Conservation (phyloP, 2,329 filamentous ascomycete species). For the Aureobasidium sp. region DNA sequence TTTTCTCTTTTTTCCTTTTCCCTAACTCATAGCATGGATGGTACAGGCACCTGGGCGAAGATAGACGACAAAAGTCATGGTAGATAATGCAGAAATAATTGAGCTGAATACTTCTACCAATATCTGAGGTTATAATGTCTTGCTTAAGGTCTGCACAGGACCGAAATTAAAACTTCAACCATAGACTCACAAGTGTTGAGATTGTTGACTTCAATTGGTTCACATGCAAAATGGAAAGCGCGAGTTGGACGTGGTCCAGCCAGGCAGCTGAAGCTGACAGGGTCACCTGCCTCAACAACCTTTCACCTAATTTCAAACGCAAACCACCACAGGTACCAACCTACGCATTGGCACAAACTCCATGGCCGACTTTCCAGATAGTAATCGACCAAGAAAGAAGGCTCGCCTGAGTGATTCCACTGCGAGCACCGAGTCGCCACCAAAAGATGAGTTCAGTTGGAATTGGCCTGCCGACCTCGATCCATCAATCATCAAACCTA, state of each 20-base stretch:
- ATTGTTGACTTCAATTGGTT: no score
- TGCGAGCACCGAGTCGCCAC: background rate
- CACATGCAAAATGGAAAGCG: background rate
- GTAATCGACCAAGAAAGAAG: background rate
- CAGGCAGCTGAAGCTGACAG: background rate
- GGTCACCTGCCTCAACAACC: background rate
- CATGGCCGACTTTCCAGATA: background rate
- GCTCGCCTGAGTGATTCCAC: background rate
- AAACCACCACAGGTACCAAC: background rate
- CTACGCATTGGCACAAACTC: background rate
- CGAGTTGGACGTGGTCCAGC: background rate
- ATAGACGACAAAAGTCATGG: slow-evolving; percentile 12
- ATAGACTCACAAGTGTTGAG: no score
- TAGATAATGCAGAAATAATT: background rate
- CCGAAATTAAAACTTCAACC: no score
- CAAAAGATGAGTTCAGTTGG: background rate
- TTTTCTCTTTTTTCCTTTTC: background rate
- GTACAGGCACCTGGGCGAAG: slow-evolving; percentile 9
- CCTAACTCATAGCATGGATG: background rate
- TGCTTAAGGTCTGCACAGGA: background rate
- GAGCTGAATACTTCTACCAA: slow-evolving; percentile 3
- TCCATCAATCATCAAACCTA: background rate
- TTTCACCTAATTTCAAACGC: background rate
- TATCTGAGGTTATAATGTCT: background rate
- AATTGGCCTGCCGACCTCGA: background rate